These are phyloP conservation scores for Samsoniella hepiali DNA, from an alignment of 2,329 filamentous ascomycete genomes.

Conservation along the genomic window DNA sequence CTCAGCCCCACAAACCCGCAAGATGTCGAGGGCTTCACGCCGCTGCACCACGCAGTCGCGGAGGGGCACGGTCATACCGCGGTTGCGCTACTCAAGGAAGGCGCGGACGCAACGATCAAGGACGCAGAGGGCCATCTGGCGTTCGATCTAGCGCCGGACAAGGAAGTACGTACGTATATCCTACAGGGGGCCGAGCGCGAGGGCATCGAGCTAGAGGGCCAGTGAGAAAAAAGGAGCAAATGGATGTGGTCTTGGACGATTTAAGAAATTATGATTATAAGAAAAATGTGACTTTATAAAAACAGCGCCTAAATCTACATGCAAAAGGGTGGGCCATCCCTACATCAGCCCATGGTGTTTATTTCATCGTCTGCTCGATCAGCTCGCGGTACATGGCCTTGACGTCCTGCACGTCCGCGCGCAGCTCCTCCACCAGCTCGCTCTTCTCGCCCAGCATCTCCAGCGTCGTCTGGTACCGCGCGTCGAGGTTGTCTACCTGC, in stretches of 20 bases:
- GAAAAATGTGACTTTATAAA: neutral
- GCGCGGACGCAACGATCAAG: conserved; percentile 76
- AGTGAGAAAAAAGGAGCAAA: neutral
- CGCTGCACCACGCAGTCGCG: conserved; percentile 82
- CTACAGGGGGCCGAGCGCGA: conserved; percentile 76
- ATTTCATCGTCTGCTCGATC: conserved; percentile 78
- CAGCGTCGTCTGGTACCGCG: conserved; percentile 83
- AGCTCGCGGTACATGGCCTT: conserved; percentile 96
- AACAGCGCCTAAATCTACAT: conserved; percentile 8
- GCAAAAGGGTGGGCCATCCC: neutral
- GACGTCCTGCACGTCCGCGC: conserved; percentile 83
- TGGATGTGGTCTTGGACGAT: neutral
- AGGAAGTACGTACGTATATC: conserved; percentile 72
- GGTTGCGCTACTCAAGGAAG: conserved; percentile 75
- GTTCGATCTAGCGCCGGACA: conserved; percentile 81
- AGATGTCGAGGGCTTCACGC: conserved; percentile 79
- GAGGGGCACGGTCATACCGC: conserved; percentile 81
- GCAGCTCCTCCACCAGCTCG: conserved; percentile 87
- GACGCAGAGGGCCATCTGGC: conserved; percentile 68
- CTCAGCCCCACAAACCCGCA: conserved; percentile 79
- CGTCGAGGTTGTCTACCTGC: conserved; percentile 65
- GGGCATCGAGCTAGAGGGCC: conserved; percentile 60
- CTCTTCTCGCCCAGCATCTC: conserved; percentile 97
- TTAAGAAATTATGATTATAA: conserved; percentile 13
- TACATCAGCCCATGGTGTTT: neutral